These are phyloP conservation scores for Penicillium turbatum DNA, from an alignment of 495 filamentous ascomycete species.

Conservation along the genomic window DNA sequence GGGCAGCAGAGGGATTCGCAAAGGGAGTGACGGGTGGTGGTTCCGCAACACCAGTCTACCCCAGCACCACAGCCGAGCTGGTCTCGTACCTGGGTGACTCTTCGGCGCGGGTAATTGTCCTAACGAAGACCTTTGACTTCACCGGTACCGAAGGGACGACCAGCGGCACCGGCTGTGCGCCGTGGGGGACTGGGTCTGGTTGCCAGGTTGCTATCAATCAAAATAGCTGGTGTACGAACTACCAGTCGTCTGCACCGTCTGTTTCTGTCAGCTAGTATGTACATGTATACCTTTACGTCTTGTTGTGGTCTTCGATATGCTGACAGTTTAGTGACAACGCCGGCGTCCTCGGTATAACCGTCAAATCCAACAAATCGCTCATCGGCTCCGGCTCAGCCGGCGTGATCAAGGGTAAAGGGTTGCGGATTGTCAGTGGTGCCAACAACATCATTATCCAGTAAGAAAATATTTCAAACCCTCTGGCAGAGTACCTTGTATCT, in stretches of 20 bases:
- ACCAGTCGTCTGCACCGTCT: constrained; percentile 31
- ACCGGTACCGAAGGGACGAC: constrained; percentile 39
- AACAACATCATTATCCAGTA: constrained; percentile 48
- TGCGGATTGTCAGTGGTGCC: constrained; percentile 42
- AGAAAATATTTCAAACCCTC: background rate
- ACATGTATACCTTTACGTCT: too few relatives aligned
- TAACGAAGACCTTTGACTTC: constrained; percentile 43
- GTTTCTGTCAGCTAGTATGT: constrained; percentile 39
- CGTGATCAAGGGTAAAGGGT: constrained; percentile 43
- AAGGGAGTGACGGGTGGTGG: constrained; percentile 41
- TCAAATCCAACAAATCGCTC: constrained; percentile 44
- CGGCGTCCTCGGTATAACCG: constrained; percentile 40
- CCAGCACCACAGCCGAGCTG: constrained; percentile 36
- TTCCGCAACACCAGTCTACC: constrained; percentile 35
- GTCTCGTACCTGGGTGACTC: constrained; percentile 41
- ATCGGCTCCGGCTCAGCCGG: constrained; percentile 36
- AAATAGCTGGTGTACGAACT: constrained; percentile 46
- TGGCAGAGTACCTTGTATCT: too few relatives aligned
- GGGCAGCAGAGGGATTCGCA: constrained; percentile 41
- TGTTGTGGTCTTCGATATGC: too few relatives aligned
- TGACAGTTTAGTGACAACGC: constrained; percentile 37
- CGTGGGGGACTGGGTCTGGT: constrained; percentile 39
- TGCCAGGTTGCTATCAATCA: constrained; percentile 53
- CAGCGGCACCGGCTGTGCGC: constrained; percentile 43
- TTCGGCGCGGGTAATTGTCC: constrained; percentile 37